phyloP scores from a whole-genome alignment of 2,329 filamentous ascomycete species.

The Epichloe amarillans region DNA sequence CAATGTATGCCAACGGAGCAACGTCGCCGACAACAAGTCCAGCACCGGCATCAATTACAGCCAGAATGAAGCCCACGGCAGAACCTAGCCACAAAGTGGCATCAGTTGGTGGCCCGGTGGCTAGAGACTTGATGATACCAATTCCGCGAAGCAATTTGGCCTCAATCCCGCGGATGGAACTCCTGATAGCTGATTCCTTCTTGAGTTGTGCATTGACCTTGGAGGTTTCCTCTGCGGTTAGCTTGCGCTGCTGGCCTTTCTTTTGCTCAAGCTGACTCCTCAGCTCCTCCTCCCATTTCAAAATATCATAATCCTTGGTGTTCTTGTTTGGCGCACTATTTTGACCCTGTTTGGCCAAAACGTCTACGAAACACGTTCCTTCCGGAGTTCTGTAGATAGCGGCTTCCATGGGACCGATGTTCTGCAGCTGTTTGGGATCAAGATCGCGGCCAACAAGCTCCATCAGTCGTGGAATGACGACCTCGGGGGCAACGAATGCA shows the following conservation, averaged over 20 bases:
- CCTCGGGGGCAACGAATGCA: constrained; percentile 81
- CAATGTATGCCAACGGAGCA: constrained; percentile 65
- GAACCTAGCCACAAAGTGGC: constrained; percentile 78
- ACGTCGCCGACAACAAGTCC: constrained; percentile 69
- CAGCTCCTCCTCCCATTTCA: constrained; percentile 95
- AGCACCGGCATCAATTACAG: constrained; percentile 66
- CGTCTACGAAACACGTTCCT: constrained; percentile 78
- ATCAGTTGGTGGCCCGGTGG: constrained; percentile 79
- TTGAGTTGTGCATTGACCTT: constrained; percentile 85
- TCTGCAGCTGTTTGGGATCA: constrained; percentile 51
- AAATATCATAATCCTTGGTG: constrained; percentile 83
- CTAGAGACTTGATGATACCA: constrained; percentile 71
- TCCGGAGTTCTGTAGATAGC: constrained; percentile 87
- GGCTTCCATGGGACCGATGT: constrained; percentile 74
- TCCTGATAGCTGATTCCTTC: constrained; percentile 71
- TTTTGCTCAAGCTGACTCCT: constrained; percentile 80
- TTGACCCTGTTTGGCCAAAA: constrained; percentile 70
- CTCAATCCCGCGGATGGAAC: constrained; percentile 55
- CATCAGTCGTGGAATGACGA: constrained; percentile 63
- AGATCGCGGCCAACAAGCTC: constrained; percentile 63
- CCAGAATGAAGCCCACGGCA: constrained; percentile 60
- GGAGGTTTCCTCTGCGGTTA: constrained; percentile 74
- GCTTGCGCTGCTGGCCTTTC: constrained; percentile 81
- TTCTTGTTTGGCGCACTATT: constrained; percentile 68
- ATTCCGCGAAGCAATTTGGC: constrained; percentile 67